A percentile compares a stretch with the other conserved stretches of the same genome.
Conservation (phyloP, 306 rosid genomes). For the Echinosophora koreensis region DNA sequence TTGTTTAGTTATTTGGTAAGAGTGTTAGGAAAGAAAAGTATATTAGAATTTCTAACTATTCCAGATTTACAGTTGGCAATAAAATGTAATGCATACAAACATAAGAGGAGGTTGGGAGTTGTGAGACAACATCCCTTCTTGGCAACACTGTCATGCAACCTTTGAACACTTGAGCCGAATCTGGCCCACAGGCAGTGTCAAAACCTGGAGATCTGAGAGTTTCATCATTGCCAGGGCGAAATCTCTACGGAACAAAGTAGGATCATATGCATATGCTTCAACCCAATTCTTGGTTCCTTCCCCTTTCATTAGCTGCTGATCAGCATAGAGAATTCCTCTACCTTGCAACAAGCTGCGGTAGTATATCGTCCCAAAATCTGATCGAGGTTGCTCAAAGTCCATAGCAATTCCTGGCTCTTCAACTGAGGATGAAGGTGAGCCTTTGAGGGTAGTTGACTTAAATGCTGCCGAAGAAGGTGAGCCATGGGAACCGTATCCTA, state of each 20-base stretch:
- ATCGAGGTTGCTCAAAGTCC: slow-evolving; percentile 38
- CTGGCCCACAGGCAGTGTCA: slow-evolving; percentile 55
- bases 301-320: slow-evolving; percentile 52
- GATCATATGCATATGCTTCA: slow-evolving; percentile 48
- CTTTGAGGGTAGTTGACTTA: not conserved
- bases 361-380: slow-evolving; percentile 48
- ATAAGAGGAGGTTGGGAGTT: not conserved
- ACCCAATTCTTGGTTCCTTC: slow-evolving; percentile 50
- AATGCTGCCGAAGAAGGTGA: not conserved
- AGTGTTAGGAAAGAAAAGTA: not conserved
- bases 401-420: slow-evolving; percentile 43
- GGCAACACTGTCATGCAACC: slow-evolving; percentile 42
- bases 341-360: slow-evolving; percentile 46
- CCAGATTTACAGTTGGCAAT: slow-evolving; percentile 10
- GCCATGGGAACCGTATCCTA: not conserved
- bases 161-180: slow-evolving; percentile 53
- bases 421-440: slow-evolving; percentile 36
- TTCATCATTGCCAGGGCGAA: slow-evolving; percentile 58
- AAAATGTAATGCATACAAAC: slow-evolving; percentile 13
- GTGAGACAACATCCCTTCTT: slow-evolving; percentile 13
- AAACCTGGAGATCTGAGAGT: slow-evolving; percentile 54
- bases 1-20: slow-evolving; percentile 26
- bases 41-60: not conserved
- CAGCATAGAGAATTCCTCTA: slow-evolving; percentile 57
- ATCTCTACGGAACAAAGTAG: slow-evolving; percentile 47